Conservation (phyloP, 2,329 filamentous ascomycete genomes). For the Penicillium sumatraense region DNA sequence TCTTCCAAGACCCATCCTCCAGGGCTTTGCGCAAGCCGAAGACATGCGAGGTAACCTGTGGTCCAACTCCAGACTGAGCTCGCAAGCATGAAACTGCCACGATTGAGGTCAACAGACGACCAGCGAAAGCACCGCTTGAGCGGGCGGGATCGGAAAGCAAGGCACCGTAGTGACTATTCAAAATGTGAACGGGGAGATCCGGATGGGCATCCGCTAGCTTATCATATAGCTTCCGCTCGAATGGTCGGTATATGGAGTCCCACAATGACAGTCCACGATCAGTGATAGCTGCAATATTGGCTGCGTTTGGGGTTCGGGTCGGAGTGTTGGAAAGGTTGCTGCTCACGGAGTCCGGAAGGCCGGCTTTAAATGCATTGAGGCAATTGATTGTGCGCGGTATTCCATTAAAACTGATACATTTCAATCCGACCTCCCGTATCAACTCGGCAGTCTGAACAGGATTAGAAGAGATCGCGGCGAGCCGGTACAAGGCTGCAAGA, state of each 20-base stretch:
- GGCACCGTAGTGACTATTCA: conserved; percentile 74
- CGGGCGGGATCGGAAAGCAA: conserved; percentile 69
- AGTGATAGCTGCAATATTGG: conserved; percentile 61
- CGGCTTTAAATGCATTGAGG: conserved; percentile 70
- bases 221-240: conserved; percentile 70
- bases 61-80: conserved; percentile 79
- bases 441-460: conserved; percentile 43
- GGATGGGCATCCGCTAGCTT: conserved; percentile 78
- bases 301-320: conserved; percentile 57
- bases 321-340: conserved; percentile 60
- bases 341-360: conserved; percentile 63
- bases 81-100: conserved; percentile 75
- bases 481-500: conserved; percentile 22
- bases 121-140: conserved; percentile 57
- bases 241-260: conserved; percentile 77
- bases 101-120: conserved; percentile 72
- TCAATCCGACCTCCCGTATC: conserved; percentile 50
- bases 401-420: conserved; percentile 54
- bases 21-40: conserved; percentile 79
- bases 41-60: conserved; percentile 79
- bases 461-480: conserved; percentile 24
- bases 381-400: conserved; percentile 85
- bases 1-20: conserved; percentile 60
- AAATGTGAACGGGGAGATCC: conserved; percentile 79
- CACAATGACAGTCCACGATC: conserved; percentile 69